These are phyloP conservation scores for Penicillium manginii DNA, from an alignment of 495 filamentous ascomycete genomes.

Conservation along the genomic window DNA sequence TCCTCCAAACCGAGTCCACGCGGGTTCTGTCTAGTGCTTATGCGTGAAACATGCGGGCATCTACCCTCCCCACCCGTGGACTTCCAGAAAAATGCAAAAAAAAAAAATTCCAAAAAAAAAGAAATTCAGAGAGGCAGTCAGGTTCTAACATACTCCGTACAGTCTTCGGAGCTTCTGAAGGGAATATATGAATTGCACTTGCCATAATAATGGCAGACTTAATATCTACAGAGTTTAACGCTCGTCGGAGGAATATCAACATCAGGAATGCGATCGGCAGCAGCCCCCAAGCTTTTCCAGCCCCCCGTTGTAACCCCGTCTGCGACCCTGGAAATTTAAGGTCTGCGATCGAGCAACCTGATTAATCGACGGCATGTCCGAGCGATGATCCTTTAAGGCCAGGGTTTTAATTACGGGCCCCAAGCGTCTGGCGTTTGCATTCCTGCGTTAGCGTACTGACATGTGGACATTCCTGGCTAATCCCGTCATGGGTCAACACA, in stretches of 20 bases:
- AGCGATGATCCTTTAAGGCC: background rate
- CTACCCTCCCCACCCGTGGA: background rate
- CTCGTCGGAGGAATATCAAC: constrained; percentile 4
- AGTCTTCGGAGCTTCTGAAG: too few relatives aligned
- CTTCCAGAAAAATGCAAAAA: background rate
- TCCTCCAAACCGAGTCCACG: background rate
- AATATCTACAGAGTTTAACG: background rate
- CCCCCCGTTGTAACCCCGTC: constrained; percentile 17
- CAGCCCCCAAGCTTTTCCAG: constrained; percentile 6
- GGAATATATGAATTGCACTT: too few relatives aligned
- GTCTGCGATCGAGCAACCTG: background rate
- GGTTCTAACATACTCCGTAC: too few relatives aligned
- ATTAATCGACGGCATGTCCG: constrained; percentile 3
- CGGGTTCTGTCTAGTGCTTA: background rate
- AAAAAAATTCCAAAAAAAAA: too few relatives aligned
- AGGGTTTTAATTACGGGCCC: constrained; percentile 4
- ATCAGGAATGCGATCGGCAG: constrained; percentile 13
- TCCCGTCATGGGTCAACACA: background rate
- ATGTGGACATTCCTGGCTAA: background rate
- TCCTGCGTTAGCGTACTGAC: background rate
- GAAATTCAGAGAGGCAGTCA: too few relatives aligned
- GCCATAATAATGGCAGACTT: background rate
- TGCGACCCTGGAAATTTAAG: constrained; percentile 13
- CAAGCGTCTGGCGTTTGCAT: background rate
- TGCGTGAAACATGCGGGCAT: background rate